Evolutionary conservation across 371 early-diverging fungal species (phyloP), one percentile per base, ranked within the genome.

Genomic region (Rhizopus arrhizus): DNA sequence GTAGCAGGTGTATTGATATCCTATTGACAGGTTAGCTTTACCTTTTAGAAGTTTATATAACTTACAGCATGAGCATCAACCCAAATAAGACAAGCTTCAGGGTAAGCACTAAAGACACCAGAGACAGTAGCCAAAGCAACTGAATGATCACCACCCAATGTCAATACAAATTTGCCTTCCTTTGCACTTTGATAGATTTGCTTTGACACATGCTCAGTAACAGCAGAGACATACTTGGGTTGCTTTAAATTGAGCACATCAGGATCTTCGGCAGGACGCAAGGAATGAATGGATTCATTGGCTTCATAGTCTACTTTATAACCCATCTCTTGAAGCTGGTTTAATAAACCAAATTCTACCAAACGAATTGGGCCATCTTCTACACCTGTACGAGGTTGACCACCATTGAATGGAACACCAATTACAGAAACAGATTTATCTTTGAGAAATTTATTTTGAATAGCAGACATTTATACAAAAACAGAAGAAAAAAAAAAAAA

Each of bases 81-180:
- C 98, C 97, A 98, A 58, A 98, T 84, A 59, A 98, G 87, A 59
- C 95, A 92, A 35, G 97, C 83, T 58, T 96, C 85, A 59, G 85
- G 83, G 76, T 96, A 84, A 22, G 90, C 91, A 9, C 84, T 69
- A 31, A 93, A 77, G 6, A 89, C 84, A 47, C 96, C 97, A 36
- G 90, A 83, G 5, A 97, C 84, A 32, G 97, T 95, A 47, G 93
- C 97, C 68, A 98, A 78, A 43, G 88, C 98, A 43, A 96, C 75
- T 10, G 95, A 94, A 73, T 98, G 98, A 77, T 98, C 98, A 34
- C 97, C 97, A 63, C 98, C 98, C 51, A 98, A 74, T 11, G 95
- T 96, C 59, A 98, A 72, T 12, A 94, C 95, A 40, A 96, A 72
- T 34, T 94, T 83, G 6, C 93, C 89, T 62, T 85, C 68, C 58